phyloP scores from a whole-genome alignment of 2,329 filamentous ascomycete genomes.

The Setomelanomma holmii region DNA sequence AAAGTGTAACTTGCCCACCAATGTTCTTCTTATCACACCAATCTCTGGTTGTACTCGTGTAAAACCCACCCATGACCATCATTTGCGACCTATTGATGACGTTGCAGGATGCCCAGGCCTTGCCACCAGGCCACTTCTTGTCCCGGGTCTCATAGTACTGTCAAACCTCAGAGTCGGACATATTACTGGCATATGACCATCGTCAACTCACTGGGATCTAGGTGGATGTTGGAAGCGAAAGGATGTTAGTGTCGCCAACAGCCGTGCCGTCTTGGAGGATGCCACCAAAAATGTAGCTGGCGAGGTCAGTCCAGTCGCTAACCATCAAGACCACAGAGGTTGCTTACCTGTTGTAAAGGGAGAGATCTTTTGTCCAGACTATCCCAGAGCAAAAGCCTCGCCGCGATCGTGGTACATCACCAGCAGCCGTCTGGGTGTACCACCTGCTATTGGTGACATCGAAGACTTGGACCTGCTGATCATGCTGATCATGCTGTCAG shows the following conservation, averaged over 20 bases:
- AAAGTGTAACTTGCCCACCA: constrained; percentile 61
- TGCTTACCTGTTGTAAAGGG: constrained; percentile 68
- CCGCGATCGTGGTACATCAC: constrained; percentile 59
- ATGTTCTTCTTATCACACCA: constrained; percentile 58
- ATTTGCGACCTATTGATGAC: constrained; percentile 63
- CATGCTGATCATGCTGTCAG: no score
- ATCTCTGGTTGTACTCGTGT: constrained; percentile 50
- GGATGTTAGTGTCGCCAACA: constrained; percentile 67
- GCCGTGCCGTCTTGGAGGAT: constrained; percentile 57
- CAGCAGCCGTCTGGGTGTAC: constrained; percentile 64
- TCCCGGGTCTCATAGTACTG: background rate
- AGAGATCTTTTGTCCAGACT: constrained; percentile 63
- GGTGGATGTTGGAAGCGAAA: constrained; percentile 65
- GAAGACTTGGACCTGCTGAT: constrained; percentile 58
- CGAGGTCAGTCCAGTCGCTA: constrained; percentile 1
- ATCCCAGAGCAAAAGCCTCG: constrained; percentile 66
- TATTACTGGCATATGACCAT: no score
- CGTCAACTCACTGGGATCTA: constrained; percentile 58
- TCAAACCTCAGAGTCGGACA: background rate
- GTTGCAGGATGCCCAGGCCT: constrained; percentile 60
- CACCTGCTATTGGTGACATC: constrained; percentile 65
- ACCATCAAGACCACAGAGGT: background rate
- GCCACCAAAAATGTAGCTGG: constrained; percentile 67
- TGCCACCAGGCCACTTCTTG: constrained; percentile 30
- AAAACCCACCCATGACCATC: constrained; percentile 65